phyloP scores from a whole-genome alignment of 1,284 basidiomycete species.

The Leccinum griseonigrum region DNA sequence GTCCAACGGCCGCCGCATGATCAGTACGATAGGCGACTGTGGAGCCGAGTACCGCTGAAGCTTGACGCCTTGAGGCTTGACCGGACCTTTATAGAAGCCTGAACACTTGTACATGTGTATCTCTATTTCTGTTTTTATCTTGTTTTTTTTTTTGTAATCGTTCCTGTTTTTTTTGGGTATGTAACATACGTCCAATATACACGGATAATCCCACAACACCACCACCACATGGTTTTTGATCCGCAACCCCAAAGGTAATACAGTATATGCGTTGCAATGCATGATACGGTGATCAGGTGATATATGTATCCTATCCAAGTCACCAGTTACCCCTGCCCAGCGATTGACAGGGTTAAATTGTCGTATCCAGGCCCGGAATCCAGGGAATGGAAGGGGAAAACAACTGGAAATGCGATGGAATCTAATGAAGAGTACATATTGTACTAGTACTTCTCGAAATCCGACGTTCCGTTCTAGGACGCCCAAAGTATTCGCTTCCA shows the following conservation, averaged over 20 bases:
- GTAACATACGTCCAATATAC: background rate
- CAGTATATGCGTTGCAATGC: background rate
- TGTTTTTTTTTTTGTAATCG: background rate
- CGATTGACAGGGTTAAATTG: background rate
- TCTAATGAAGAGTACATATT: background rate
- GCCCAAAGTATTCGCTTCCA: too few relatives aligned
- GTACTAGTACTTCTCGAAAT: too few relatives aligned
- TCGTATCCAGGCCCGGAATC: background rate
- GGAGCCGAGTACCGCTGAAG: slow-evolving; percentile 76
- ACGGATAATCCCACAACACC: background rate
- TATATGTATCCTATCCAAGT: background rate
- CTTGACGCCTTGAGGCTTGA: background rate
- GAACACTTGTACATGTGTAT: background rate
- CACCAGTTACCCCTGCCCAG: background rate
- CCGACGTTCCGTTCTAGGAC: too few relatives aligned
- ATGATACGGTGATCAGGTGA: background rate
- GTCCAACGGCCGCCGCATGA: slow-evolving; percentile 60
- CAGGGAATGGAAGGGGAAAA: background rate
- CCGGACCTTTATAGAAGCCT: background rate
- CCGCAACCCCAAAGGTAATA: background rate
- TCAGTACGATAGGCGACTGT: slow-evolving; percentile 73
- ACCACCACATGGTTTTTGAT: background rate
- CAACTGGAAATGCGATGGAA: background rate
- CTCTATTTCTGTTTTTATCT: background rate
- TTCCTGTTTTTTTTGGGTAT: background rate